These are phyloP conservation scores for Phlegmacium glaucopus DNA, from an alignment of 768 basidiomycete genomes.

Conservation along the genomic window DNA sequence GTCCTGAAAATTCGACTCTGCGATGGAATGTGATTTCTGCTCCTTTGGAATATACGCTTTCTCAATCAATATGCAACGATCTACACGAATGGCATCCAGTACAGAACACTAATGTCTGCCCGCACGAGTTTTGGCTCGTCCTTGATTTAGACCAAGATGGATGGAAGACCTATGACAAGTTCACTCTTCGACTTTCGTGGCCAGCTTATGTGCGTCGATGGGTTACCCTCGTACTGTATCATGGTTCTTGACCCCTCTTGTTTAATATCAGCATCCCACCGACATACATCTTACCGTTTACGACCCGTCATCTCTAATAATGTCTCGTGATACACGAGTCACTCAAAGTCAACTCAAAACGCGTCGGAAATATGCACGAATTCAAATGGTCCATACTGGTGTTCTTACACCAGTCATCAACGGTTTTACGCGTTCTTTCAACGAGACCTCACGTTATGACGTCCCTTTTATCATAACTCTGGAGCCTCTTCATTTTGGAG, in stretches of 20 bases:
- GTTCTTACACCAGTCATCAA: slow-evolving; percentile 37
- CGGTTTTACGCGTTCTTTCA: slow-evolving; percentile 12
- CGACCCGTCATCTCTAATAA: slow-evolving; percentile 27
- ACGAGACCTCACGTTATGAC: slow-evolving; percentile 16
- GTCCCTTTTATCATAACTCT: slow-evolving; percentile 52
- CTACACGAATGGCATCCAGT: slow-evolving; percentile 18
- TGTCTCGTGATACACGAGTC: slow-evolving; percentile 10
- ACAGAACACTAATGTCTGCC: slow-evolving; percentile 22
- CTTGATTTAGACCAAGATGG: slow-evolving; percentile 39
- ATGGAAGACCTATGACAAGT: slow-evolving; percentile 41
- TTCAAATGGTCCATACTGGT: slow-evolving; percentile 52
- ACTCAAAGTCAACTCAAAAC: slow-evolving; percentile 17
- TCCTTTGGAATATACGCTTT: slow-evolving; percentile 28
- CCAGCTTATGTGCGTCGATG: slow-evolving; percentile 46
- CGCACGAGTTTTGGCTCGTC: slow-evolving; percentile 45
- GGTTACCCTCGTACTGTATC: background rate
- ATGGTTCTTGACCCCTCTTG: background rate
- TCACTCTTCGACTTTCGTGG: slow-evolving; percentile 54
- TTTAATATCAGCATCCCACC: slow-evolving; percentile 22
- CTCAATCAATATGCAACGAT: slow-evolving; percentile 16
- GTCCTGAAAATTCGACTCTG: slow-evolving; percentile 27
- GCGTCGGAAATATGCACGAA: slow-evolving; percentile 52
- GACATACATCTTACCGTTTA: slow-evolving; percentile 24
- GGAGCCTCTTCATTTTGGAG: slow-evolving; percentile 58
- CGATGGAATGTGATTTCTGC: slow-evolving; percentile 40